Evolutionary conservation across 352 stramenopile genomes (phyloP).

Genomic region (Pythium pectinolyticum): DNA sequence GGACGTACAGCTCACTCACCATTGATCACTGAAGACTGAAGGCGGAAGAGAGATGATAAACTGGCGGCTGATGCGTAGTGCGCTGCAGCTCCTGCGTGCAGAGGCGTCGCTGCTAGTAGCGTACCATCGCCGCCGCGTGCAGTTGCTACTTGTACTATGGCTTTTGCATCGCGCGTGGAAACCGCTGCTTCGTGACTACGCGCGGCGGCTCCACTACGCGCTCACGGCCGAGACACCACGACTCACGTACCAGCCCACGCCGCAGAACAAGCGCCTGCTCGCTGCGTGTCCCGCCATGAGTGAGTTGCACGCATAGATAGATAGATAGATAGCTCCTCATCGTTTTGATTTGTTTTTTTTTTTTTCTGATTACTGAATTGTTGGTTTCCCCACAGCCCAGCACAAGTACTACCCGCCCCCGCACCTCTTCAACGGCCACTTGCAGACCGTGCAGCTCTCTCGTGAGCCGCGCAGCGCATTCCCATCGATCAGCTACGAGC

Average conservation of each 20-base stretch:
- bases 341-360: too few relatives aligned
- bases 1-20: too few relatives aligned
- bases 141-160: constrained; percentile 19
- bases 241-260: constrained; percentile 44
- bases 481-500: constrained; percentile 46
- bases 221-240: constrained; percentile 39
- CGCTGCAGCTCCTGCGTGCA: constrained; percentile 11
- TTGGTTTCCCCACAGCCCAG: constrained; percentile 39
- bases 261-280: constrained; percentile 40
- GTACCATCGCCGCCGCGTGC: constrained; percentile 8
- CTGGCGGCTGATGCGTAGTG: constrained; percentile 11
- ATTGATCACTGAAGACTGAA: too few relatives aligned
- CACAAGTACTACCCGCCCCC: constrained; percentile 54
- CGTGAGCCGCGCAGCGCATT: constrained; percentile 33
- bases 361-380: too few relatives aligned
- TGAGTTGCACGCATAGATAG: too few relatives aligned
- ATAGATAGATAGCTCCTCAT: too few relatives aligned
- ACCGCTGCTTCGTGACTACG: constrained; percentile 8
- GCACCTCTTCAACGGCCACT: constrained; percentile 63
- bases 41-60: constrained; percentile 21
- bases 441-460: constrained; percentile 58
- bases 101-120: background rate
- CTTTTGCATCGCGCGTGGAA: constrained; percentile 20
- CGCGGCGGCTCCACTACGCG: constrained; percentile 32
- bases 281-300: constrained; percentile 46